Conservation (phyloP, 164 flowering plant species). For the Amborella trichopoda region DNA sequence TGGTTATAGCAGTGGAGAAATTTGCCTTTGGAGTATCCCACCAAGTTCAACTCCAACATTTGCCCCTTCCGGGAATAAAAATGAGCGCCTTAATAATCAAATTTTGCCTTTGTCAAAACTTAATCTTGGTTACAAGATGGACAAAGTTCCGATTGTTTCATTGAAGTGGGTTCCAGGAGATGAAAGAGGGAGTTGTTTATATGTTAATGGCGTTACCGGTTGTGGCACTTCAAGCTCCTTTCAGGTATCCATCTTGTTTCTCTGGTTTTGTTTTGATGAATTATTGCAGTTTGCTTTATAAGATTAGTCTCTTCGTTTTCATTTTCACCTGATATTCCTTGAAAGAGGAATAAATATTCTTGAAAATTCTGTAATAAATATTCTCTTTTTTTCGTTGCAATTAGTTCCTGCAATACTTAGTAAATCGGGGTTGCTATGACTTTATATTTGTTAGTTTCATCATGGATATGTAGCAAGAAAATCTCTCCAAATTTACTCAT, state of each 20-base stretch:
- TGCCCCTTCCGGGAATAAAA: constrained; percentile 17
- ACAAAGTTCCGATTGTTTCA: constrained; percentile 61
- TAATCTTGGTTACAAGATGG: constrained; percentile 70
- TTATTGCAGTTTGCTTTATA: too few species aligned
- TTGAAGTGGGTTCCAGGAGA: constrained; percentile 61
- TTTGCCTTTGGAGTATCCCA: constrained; percentile 51
- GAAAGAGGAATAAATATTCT: too few species aligned
- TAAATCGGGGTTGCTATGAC: too few species aligned
- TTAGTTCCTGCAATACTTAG: too few species aligned
- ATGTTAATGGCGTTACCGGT: constrained; percentile 48
- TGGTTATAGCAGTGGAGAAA: constrained; percentile 77
- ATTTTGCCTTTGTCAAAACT: constrained; percentile 49
- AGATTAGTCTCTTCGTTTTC: too few species aligned
- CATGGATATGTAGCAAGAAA: too few species aligned
- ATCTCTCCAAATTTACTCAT: too few species aligned
- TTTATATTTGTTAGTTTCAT: too few species aligned
- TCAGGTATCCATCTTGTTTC: constrained; percentile 81
- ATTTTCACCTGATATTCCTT: too few species aligned
- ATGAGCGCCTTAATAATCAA: constrained; percentile 17
- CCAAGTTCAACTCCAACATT: constrained; percentile 16
- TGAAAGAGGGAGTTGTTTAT: constrained; percentile 65
- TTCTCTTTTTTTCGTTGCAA: too few species aligned
- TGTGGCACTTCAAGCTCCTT: constrained; percentile 29
- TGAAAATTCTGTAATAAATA: too few species aligned
- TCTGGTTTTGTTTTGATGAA: too few species aligned